A percentile compares a stretch with the other conserved stretches of the same genome.
These are phyloP conservation scores for Jamesozyma lodderae DNA, from an alignment of 805 yeast genomes.

Conservation along the genomic window DNA sequence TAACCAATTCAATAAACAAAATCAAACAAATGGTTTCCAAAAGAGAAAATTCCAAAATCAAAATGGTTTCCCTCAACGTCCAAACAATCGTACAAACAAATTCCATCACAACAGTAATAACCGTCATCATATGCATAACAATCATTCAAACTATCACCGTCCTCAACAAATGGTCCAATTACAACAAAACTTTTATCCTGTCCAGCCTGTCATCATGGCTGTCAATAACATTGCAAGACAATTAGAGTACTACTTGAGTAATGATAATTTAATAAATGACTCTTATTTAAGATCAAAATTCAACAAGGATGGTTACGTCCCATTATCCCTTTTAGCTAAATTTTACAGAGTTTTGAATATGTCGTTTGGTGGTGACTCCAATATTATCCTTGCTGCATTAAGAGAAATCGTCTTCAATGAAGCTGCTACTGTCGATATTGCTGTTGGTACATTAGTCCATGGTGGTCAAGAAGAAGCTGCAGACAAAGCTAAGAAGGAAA, in stretches of 20 bases:
- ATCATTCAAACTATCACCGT: slow-evolving; percentile 9
- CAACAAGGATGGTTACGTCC: slow-evolving; percentile 27
- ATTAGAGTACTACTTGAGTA: slow-evolving; percentile 82
- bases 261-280: slow-evolving; percentile 82
- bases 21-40: slow-evolving; percentile 7
- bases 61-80: slow-evolving; percentile 6
- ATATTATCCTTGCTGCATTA: slow-evolving; percentile 24
- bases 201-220: slow-evolving; percentile 22
- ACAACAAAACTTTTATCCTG: slow-evolving; percentile 12
- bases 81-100: slow-evolving; percentile 6
- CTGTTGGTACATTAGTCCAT: slow-evolving; percentile 11
- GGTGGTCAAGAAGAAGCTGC: slow-evolving; percentile 7
- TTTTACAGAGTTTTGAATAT: slow-evolving; percentile 38
- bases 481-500: slow-evolving; percentile 1
- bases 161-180: slow-evolving; percentile 20
- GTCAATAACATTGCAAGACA: slow-evolving; percentile 39
- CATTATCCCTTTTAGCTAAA: slow-evolving; percentile 22
- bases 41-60: slow-evolving; percentile 20
- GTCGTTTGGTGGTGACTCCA: slow-evolving; percentile 36
- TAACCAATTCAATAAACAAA: slow-evolving; percentile 2
- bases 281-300: slow-evolving; percentile 71
- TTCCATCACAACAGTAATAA: slow-evolving; percentile 7
- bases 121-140: slow-evolving; percentile 4
- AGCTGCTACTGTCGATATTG: slow-evolving; percentile 24
- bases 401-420: slow-evolving; percentile 28